Conservation (phyloP, 208 protist genomes). For the Balamuthia mandrillaris region DNA sequence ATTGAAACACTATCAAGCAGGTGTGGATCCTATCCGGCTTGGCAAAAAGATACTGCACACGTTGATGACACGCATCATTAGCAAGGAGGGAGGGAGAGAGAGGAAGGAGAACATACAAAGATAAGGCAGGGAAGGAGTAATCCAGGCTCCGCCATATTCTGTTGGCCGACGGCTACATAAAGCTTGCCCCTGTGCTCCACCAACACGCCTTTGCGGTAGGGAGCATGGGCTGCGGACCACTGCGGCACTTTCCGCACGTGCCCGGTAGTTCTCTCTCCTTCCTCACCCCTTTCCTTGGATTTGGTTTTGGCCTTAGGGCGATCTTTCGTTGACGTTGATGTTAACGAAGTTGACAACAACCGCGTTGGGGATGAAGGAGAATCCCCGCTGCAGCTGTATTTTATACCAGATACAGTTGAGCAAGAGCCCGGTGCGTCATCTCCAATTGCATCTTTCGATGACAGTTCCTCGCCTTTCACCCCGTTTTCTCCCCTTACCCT, state of each 20-base stretch:
- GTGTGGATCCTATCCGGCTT: constrained; percentile 9
- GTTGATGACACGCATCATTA: background rate
- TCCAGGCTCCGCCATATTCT: background rate
- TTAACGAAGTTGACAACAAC: too few relatives aligned
- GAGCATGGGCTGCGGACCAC: background rate
- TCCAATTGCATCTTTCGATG: too few relatives aligned
- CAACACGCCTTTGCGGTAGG: constrained; percentile 11
- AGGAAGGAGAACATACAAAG: background rate
- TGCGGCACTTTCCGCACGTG: background rate
- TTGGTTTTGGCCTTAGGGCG: background rate
- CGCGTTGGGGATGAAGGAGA: too few relatives aligned
- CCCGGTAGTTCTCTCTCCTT: background rate
- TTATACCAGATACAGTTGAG: too few relatives aligned
- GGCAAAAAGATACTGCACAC: background rate
- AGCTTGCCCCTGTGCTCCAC: constrained; percentile 22
- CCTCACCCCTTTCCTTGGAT: background rate
- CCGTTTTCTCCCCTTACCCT: background rate
- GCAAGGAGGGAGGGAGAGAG: background rate
- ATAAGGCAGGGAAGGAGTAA: constrained; percentile 18
- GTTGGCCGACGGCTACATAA: constrained; percentile 4
- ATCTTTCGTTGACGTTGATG: background rate
- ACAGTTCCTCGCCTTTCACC: background rate
- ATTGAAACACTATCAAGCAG: constrained; percentile 4
- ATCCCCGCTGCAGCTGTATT: too few relatives aligned
- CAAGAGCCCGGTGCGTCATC: too few relatives aligned